Evolutionary conservation across 805 yeast genomes (phyloP), one percentile per base, ranked within the genome.

Genomic region (Kodamaea jinghongensis): DNA sequence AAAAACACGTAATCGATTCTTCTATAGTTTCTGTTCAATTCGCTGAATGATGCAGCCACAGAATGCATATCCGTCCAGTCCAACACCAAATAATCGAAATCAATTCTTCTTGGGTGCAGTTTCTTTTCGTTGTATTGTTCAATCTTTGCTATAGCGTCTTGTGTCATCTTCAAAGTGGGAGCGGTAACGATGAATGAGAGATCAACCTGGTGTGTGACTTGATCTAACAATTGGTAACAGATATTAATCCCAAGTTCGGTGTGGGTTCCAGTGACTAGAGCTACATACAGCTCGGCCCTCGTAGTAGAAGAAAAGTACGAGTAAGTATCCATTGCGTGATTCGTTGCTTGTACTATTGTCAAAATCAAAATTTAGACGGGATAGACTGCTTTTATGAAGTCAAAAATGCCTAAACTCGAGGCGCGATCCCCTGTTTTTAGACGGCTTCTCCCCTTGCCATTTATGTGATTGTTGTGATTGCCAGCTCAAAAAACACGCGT

Each of bases 41-140:
- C 96, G 47, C 80, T 72, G 38, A 76, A 76, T 0, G 93, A 96
- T 23, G 74, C 71, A 17, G 84, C 65, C 11, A 90, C 76, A 1
- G 96, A 85, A 11, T 86, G 81, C 96, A 90, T 87, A 50, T 84
- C 78, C 8, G 91, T 76, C 59, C 90, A 89, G 60, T 91, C 97
- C 13, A 93, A 79, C 36, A 91, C 65, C 3, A 90, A 56, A 54
- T 93, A 91, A 63, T 93, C 98, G 54, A 83, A 90, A 55, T 86
- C 95, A 4, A 88, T 72, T 17, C 70, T 64, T 0, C 81, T 84
- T 2, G 64, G 57, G 35, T 86, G 71, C 31, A 60, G 55, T 3
- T 54, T 51, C 6, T 44, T 36, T 5, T 48, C 47, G 31, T 56
- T 52, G 55, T 71, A 73, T 9, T 60, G 54, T 44, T 79, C 73